Evolutionary conservation across 805 yeast species (phyloP), one percentile per base, ranked within the genome.

Genomic region (Cyberlindnera veronae): DNA sequence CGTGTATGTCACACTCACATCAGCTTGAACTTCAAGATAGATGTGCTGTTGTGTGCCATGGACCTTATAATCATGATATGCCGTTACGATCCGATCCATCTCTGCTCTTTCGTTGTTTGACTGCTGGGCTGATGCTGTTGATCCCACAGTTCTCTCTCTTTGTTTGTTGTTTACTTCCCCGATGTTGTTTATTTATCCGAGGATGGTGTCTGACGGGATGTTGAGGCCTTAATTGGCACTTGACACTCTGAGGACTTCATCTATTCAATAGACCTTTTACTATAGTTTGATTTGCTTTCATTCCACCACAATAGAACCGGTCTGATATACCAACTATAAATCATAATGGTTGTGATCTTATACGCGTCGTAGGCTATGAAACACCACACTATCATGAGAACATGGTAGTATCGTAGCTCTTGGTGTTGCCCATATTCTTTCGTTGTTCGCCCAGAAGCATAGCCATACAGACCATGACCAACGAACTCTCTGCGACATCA

Each of bases 201-300:
- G n/a, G n/a, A n/a, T n/a, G n/a, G 6, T 24, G 28, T 24, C 24
- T 22, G 11, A 11, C 11, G 24, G 24, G 24, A 8, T 22, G 11
- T 24, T 24, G 28, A 24, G 28, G 13, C 28, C 28, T 24, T 24
- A 7, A 24, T 14, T 77, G 79, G 33, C n/a, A n/a, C n/a, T n/a
- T n/a, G n/a, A n/a, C n/a, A n/a, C n/a, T n/a, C n/a, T n/a, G n/a
- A n/a, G n/a, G n/a, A n/a, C n/a, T n/a, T n/a, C n/a, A n/a, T n/a
- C n/a, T n/a, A n/a, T n/a, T n/a, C n/a, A n/a, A n/a, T n/a, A n/a
- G n/a, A n/a, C n/a, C n/a, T n/a, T n/a, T n/a, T n/a, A n/a, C n/a
- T n/a, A n/a, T n/a, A n/a, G n/a, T n/a, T n/a, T n/a, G n/a, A n/a
- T n/a, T n/a, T n/a, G n/a, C n/a, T n/a, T n/a, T n/a, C n/a, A n/a